phyloP scores from a whole-genome alignment of 2,329 filamentous ascomycete species.

The Colletotrichum australisinense region DNA sequence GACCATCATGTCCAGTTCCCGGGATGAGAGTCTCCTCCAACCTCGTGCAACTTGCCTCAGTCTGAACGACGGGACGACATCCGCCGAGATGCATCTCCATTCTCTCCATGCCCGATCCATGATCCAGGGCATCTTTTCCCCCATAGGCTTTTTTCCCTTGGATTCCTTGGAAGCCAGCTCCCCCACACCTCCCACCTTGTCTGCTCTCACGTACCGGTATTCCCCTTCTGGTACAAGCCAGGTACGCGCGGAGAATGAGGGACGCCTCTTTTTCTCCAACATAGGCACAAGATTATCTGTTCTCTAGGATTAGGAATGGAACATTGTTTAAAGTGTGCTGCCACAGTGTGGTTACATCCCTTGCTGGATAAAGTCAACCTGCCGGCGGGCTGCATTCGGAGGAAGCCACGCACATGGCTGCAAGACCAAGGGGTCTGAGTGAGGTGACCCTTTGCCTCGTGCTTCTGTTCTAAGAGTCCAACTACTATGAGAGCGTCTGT shows the following conservation, averaged over 20 bases:
- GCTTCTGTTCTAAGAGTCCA: too few species aligned
- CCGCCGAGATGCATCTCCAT: conserved; percentile 42
- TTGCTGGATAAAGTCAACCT: conserved; percentile 1
- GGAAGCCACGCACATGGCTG: conserved; percentile 3
- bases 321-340: too few species aligned
- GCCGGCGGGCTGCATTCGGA: conserved; percentile 2
- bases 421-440: neutral
- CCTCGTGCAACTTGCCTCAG: neutral
- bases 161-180: neutral
- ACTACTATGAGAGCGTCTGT: neutral
- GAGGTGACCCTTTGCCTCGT: neutral
- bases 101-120: neutral
- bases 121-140: neutral
- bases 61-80: conserved; percentile 36
- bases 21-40: conserved; percentile 4
- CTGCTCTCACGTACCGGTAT: neutral
- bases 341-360: conserved; percentile 8
- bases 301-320: neutral
- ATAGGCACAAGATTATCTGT: neutral
- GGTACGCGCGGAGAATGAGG: conserved; percentile 14
- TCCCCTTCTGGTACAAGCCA: neutral
- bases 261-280: conserved; percentile 32
- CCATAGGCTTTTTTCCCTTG: too few species aligned
- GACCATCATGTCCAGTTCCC: neutral
- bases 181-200: neutral